Conservation (phyloP, 768 basidiomycete species). For the Lentinus brumalis region DNA sequence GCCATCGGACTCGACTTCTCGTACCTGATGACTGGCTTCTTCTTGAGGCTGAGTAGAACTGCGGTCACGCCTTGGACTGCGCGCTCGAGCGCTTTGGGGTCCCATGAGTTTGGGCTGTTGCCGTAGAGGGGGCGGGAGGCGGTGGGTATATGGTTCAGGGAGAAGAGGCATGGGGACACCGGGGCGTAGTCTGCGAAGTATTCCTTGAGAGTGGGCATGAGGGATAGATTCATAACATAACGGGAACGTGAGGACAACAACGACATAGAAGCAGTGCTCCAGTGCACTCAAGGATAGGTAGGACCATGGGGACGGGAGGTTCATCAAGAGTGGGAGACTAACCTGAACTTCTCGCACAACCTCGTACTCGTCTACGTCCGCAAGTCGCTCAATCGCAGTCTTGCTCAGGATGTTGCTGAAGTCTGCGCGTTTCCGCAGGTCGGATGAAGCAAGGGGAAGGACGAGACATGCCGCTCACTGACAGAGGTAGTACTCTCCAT, state of each 20-base stretch:
- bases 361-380: slow-evolving; percentile 94
- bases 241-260: too few species aligned
- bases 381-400: slow-evolving; percentile 86
- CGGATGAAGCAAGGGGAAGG: not conserved
- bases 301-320: not conserved
- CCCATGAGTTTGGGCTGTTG: slow-evolving; percentile 71
- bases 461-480: slow-evolving; percentile 64
- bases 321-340: slow-evolving; percentile 23
- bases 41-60: slow-evolving; percentile 91
- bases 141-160: slow-evolving; percentile 76
- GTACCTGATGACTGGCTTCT: slow-evolving; percentile 92
- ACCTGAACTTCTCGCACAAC: slow-evolving; percentile 98
- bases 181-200: slow-evolving; percentile 97
- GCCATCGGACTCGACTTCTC: slow-evolving; percentile 94
- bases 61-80: slow-evolving; percentile 81
- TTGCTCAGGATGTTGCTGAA: slow-evolving; percentile 95
- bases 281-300: too few species aligned
- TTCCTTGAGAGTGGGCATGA: slow-evolving; percentile 58
- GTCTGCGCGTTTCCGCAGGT: slow-evolving; percentile 48
- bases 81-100: slow-evolving; percentile 70
- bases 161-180: slow-evolving; percentile 83
- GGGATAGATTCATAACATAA: not conserved
- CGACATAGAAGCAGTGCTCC: too few species aligned
- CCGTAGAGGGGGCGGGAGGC: slow-evolving; percentile 68
- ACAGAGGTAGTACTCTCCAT: slow-evolving; percentile 99